These are phyloP conservation scores for Roridomyces roridus DNA, from an alignment of 768 basidiomycete species.

Conservation along the genomic window DNA sequence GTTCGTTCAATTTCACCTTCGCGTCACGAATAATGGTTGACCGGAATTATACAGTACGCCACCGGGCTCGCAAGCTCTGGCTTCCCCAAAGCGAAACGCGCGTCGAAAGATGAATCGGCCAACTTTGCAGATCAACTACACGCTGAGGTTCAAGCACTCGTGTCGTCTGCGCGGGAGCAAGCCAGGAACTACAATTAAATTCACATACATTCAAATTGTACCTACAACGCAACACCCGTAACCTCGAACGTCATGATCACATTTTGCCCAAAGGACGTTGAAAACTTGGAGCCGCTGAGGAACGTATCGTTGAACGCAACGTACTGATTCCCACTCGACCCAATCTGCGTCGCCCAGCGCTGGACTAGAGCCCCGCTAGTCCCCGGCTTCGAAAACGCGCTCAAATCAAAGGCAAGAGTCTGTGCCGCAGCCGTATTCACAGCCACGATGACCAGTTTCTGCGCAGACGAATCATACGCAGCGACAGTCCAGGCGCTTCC, in stretches of 20 bases:
- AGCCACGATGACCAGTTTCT: slow-evolving; percentile 24
- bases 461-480: slow-evolving; percentile 16
- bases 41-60: neutral
- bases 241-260: slow-evolving; percentile 25
- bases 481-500: slow-evolving; percentile 12
- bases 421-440: slow-evolving; percentile 17
- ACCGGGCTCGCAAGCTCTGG: slow-evolving; percentile 2
- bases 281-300: slow-evolving; percentile 22
- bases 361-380: slow-evolving; percentile 16
- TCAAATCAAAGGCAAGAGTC: slow-evolving; percentile 18
- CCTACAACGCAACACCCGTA: too few relatives aligned
- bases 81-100: neutral
- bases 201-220: too few relatives aligned
- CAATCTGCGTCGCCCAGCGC: slow-evolving; percentile 27
- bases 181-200: too few relatives aligned
- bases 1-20: neutral
- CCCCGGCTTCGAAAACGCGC: slow-evolving; percentile 16
- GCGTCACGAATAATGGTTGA: neutral
- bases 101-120: neutral
- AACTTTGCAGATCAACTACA: neutral
- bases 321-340: slow-evolving; percentile 22
- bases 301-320: slow-evolving; percentile 22
- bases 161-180: too few relatives aligned
- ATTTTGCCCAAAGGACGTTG: slow-evolving; percentile 18
- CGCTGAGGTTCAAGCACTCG: slow-evolving; percentile 2